Conservation (phyloP, 805 yeast species). For the Candida silvicultrix region DNA sequence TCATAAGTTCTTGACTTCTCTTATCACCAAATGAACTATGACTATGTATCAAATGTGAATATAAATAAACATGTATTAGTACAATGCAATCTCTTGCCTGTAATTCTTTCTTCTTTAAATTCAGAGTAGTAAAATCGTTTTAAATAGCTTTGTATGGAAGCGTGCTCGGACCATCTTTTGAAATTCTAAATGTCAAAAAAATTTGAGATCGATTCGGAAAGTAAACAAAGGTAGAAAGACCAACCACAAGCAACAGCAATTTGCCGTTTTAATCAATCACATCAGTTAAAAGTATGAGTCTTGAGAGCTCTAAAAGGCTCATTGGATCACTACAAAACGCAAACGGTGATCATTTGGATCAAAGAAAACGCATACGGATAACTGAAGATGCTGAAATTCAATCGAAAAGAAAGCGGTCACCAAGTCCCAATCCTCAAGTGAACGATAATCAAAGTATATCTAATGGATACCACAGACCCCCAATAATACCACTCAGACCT, state of each 20-base stretch:
- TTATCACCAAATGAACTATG: conserved; percentile 4
- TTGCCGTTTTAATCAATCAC: no score
- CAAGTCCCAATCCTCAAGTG: background rate
- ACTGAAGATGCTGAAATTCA: background rate
- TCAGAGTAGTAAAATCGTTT: no score
- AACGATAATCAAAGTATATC: background rate
- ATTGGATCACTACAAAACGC: background rate
- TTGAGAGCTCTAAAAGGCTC: background rate
- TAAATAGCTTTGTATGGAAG: no score
- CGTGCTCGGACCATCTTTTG: background rate
- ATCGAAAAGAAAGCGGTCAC: background rate
- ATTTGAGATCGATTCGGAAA: background rate
- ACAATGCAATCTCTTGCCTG: no score
- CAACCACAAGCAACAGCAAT: background rate
- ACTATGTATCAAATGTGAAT: no score
- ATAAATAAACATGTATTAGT: no score
- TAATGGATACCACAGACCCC: conserved; percentile 23
- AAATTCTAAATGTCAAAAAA: background rate
- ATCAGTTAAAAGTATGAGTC: background rate
- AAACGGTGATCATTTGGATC: background rate
- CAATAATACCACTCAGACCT: conserved; percentile 20
- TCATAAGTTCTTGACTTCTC: conserved; percentile 46
- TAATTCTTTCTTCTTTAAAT: no score
- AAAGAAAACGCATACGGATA: background rate
- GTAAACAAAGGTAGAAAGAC: background rate